Evolutionary conservation across 768 basidiomycete genomes (phyloP).

Genomic region (Leccinum boreale): DNA sequence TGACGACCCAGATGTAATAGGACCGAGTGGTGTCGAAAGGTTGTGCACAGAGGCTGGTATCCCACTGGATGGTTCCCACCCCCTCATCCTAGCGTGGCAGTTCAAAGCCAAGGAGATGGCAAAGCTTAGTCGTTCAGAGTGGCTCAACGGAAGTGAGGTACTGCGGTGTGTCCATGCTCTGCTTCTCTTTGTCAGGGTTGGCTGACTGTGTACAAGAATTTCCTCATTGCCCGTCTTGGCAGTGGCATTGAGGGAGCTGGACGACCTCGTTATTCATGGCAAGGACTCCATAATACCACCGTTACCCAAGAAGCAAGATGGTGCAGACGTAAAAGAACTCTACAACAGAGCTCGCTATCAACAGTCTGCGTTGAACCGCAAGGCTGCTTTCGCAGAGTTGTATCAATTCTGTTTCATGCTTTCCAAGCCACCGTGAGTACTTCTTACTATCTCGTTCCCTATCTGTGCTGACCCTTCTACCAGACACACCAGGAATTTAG

Average conservation of each 20-base stretch:
- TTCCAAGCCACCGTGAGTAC: conserved; percentile 67
- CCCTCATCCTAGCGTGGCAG: conserved; percentile 77
- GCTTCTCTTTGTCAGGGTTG: background rate
- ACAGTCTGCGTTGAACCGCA: conserved; percentile 45
- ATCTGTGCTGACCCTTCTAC: conserved; percentile 4
- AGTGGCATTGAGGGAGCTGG: conserved; percentile 55
- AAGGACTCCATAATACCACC: conserved; percentile 36
- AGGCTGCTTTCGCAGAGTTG: conserved; percentile 56
- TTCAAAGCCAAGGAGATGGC: conserved; percentile 69
- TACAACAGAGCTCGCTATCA: conserved; percentile 57
- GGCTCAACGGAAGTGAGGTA: conserved; percentile 54
- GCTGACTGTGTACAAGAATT: conserved; percentile 36
- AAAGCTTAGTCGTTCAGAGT: conserved; percentile 65
- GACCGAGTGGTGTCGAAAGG: conserved; percentile 67
- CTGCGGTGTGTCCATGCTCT: conserved; percentile 38
- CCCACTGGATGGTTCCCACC: conserved; percentile 67
- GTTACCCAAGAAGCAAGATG: conserved; percentile 33
- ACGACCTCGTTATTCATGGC: conserved; percentile 53
- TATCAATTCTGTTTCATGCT: conserved; percentile 71
- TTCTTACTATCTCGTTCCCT: background rate
- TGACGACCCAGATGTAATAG: conserved; percentile 49
- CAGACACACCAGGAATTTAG: conserved; percentile 72
- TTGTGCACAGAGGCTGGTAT: conserved; percentile 71
- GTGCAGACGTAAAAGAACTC: conserved; percentile 30
- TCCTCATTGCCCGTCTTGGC: conserved; percentile 49